Evolutionary conservation across 306 rosid genomes (phyloP).

Genomic region (Acacia confusa): DNA sequence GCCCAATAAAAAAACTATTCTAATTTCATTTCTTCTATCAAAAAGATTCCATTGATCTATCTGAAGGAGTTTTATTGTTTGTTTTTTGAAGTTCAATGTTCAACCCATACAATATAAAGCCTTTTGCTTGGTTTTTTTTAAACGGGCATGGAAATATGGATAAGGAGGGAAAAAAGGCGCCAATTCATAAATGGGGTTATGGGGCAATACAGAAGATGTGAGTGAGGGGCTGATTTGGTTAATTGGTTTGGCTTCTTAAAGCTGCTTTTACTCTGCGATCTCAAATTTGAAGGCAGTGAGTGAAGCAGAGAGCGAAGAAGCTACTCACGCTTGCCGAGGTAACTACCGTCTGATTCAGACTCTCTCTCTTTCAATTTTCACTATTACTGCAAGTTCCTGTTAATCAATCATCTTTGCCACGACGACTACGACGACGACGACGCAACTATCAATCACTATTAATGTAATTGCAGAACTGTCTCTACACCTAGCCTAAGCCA

Average conservation of each 20-base stretch:
- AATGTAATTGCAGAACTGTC: not conserved
- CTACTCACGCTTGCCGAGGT: constrained; percentile 27
- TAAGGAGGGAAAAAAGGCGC: not conserved
- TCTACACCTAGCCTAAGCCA: not conserved
- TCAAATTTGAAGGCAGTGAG: not conserved
- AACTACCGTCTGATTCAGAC: not conserved
- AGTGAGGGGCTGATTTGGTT: not conserved
- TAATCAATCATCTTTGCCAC: not conserved
- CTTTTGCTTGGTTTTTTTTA: too few species aligned
- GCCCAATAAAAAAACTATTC: too few species aligned
- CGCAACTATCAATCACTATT: not conserved
- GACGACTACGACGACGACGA: not conserved
- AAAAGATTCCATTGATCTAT: not conserved
- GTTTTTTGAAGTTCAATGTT: too few species aligned
- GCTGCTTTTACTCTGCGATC: not conserved
- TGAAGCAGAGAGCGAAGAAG: not conserved
- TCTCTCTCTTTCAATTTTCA: not conserved
- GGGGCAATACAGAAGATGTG: not conserved
- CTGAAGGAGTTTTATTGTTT: too few species aligned
- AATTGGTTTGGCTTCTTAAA: not conserved
- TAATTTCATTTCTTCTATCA: too few species aligned
- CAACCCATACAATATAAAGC: too few species aligned
- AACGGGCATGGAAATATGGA: not conserved
- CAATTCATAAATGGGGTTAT: not conserved
- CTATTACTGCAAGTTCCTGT: not conserved